phyloP scores from a whole-genome alignment of 345 rosid species.

The Hibiscus mutabilis region DNA sequence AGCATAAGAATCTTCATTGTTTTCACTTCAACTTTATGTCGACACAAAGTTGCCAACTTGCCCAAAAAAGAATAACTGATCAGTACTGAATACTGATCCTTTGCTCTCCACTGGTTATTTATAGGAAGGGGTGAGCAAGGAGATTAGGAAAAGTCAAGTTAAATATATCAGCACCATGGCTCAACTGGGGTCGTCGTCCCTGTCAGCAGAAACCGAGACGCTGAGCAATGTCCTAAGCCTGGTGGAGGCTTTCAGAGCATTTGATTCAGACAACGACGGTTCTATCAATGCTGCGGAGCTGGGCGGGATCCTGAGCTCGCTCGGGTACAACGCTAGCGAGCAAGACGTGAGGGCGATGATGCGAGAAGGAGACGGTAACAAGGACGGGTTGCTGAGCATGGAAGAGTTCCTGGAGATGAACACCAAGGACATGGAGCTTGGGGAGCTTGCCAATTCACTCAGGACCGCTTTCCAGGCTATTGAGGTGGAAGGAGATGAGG shows the following conservation, averaged over 20 bases:
- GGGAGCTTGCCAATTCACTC: slow-evolving; percentile 29
- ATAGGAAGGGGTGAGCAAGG: neutral
- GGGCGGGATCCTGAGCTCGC: slow-evolving; percentile 46
- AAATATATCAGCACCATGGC: slow-evolving; percentile 26
- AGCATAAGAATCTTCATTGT: slow-evolving; percentile 20
- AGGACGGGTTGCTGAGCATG: slow-evolving; percentile 45
- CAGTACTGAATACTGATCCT: no score
- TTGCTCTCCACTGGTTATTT: slow-evolving; percentile 10
- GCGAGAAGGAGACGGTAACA: slow-evolving; percentile 42
- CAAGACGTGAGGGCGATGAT: slow-evolving; percentile 48
- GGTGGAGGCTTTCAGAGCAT: slow-evolving; percentile 54
- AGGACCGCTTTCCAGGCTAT: slow-evolving; percentile 27
- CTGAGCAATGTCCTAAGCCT: slow-evolving; percentile 38
- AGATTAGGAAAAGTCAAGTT: slow-evolving; percentile 6
- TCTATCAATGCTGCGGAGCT: slow-evolving; percentile 47
- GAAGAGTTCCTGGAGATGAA: slow-evolving; percentile 58
- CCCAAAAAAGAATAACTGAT: slow-evolving; percentile 4
- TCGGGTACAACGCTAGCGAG: slow-evolving; percentile 40
- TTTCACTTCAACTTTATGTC: slow-evolving; percentile 14
- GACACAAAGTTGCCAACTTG: neutral
- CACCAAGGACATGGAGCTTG: slow-evolving; percentile 41
- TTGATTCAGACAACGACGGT: slow-evolving; percentile 52
- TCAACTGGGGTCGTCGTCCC: slow-evolving; percentile 25
- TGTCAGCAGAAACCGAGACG: slow-evolving; percentile 37
- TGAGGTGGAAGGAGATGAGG: slow-evolving; percentile 17